Percentiles rank a stretch among this genome's conserved stretches.
These are phyloP conservation scores for Ochetophila trinervis DNA, from an alignment of 306 rosid species.

Conservation along the genomic window DNA sequence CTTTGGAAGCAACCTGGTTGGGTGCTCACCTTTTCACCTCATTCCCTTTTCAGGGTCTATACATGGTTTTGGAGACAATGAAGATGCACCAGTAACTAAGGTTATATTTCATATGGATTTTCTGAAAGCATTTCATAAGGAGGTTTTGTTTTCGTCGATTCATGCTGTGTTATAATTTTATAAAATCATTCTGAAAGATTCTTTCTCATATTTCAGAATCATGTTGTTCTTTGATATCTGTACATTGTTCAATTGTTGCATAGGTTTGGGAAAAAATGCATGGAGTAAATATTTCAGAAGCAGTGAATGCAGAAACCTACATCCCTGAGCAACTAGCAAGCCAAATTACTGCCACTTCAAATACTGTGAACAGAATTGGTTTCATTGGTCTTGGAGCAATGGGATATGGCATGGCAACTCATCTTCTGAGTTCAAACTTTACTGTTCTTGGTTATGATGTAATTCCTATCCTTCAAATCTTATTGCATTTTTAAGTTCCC, in stretches of 20 bases:
- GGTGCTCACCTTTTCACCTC: slow-evolving; percentile 16
- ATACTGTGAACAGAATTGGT: slow-evolving; percentile 58
- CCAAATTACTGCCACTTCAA: slow-evolving; percentile 43
- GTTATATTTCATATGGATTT: slow-evolving; percentile 34
- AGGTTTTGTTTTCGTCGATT: not conserved
- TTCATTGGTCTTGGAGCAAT: slow-evolving; percentile 98
- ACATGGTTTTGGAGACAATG: slow-evolving; percentile 37
- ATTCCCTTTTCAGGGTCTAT: slow-evolving; percentile 58
- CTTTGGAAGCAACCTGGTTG: slow-evolving; percentile 24
- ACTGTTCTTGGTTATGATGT: slow-evolving; percentile 81
- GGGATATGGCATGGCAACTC: slow-evolving; percentile 99
- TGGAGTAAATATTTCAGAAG: slow-evolving; percentile 70
- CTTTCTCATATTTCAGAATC: not conserved
- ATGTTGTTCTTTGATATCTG: slow-evolving; percentile 6
- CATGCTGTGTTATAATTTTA: slow-evolving; percentile 8
- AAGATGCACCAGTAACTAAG: slow-evolving; percentile 48
- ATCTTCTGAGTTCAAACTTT: slow-evolving; percentile 67
- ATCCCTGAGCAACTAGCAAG: slow-evolving; percentile 67
- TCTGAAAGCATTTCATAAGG: slow-evolving; percentile 15
- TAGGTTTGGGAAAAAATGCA: slow-evolving; percentile 70
- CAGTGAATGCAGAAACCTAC: slow-evolving; percentile 65
- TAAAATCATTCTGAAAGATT: slow-evolving; percentile 5
- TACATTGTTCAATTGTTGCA: slow-evolving; percentile 14
- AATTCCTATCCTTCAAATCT: slow-evolving; percentile 39
- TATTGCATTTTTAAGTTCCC: slow-evolving; percentile 14